Evolutionary conservation across 257 asterid genomes (phyloP).

Genomic region (Plantago major): DNA sequence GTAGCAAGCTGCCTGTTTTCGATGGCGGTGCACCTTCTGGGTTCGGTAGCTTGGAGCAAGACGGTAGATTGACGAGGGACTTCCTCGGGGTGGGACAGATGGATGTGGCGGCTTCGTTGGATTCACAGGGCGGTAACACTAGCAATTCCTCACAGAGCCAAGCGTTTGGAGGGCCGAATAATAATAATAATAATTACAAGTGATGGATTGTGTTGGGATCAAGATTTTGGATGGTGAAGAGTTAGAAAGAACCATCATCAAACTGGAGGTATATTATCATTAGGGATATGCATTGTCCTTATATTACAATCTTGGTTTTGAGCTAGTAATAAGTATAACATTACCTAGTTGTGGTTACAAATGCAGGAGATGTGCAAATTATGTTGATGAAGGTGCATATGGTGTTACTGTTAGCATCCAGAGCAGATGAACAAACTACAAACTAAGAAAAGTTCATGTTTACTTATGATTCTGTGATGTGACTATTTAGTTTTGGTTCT

Average conservation of each 20-base stretch:
- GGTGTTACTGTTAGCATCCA: too few relatives aligned
- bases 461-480: too few relatives aligned
- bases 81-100: slow-evolving; percentile 80
- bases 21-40: slow-evolving; percentile 8
- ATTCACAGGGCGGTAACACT: slow-evolving; percentile 31
- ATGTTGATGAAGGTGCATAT: too few relatives aligned
- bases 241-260: slow-evolving; percentile 5
- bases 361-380: too few relatives aligned
- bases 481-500: too few relatives aligned
- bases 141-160: slow-evolving; percentile 27
- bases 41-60: slow-evolving; percentile 34
- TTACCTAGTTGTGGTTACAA: too few relatives aligned
- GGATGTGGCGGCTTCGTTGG: slow-evolving; percentile 47
- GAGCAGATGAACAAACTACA: too few relatives aligned
- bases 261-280: slow-evolving; percentile 13
- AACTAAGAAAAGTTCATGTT: too few relatives aligned
- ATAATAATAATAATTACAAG: slow-evolving; percentile 28
- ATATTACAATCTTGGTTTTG: too few relatives aligned
- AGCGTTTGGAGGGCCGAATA: slow-evolving; percentile 36
- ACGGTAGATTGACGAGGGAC: slow-evolving; percentile 57
- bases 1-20: slow-evolving; percentile 2
- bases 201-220: slow-evolving; percentile 13
- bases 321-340: too few relatives aligned
- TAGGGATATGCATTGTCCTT: too few relatives aligned
- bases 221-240: slow-evolving; percentile 1